A percentile compares a stretch with the other conserved stretches of the same genome.
Conservation (phyloP, 768 basidiomycete species). For the Amanita subjunquillea region DNA sequence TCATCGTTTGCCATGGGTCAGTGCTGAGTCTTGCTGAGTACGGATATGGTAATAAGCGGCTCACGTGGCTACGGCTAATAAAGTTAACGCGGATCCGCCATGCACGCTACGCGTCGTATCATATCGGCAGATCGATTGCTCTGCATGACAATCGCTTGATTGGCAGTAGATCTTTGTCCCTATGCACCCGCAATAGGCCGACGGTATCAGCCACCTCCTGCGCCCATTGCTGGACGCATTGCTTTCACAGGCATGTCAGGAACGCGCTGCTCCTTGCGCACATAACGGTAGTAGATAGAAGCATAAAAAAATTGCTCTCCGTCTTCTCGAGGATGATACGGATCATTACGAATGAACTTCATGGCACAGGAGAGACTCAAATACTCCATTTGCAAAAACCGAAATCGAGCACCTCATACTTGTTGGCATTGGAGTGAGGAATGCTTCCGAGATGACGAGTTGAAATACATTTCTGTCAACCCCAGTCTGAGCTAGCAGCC, state of each 20-base stretch:
- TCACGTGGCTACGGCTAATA: background rate
- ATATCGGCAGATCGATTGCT: background rate
- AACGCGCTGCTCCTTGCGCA: background rate
- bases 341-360: background rate
- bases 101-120: background rate
- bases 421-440: background rate
- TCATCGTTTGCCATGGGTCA: conserved; percentile 33
- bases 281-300: background rate
- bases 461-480: background rate
- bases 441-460: background rate
- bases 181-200: background rate
- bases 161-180: background rate
- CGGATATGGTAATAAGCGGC: background rate
- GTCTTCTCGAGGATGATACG: background rate
- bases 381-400: background rate
- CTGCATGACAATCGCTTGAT: background rate
- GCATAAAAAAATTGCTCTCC: background rate
- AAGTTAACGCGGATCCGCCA: background rate
- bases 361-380: background rate
- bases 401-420: too few relatives aligned
- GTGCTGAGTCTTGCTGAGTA: background rate
- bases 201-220: background rate
- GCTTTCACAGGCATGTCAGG: background rate
- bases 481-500: too few relatives aligned
- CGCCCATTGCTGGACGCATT: background rate